Evolutionary conservation across 2,329 filamentous ascomycete genomes (phyloP), one percentile per base, ranked within the genome.

Genomic region (Teratosphaeria destructans): DNA sequence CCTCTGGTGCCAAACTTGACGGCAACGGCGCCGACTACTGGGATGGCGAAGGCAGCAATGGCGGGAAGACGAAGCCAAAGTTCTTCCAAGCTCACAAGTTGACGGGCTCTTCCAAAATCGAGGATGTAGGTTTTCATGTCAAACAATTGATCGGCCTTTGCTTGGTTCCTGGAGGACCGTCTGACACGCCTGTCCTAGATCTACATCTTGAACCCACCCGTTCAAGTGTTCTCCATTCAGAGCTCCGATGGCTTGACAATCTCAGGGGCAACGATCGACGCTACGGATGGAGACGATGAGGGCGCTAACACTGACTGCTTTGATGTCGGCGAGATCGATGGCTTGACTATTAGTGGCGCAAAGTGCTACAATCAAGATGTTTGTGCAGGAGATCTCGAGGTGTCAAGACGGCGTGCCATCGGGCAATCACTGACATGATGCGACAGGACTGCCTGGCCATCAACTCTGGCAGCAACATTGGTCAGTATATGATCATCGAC

Each of bases 41-140:
- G 85, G 84, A 87, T 65, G 76, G 78, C 57, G 65, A 84, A 71
- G 85, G 85, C 39, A 70, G 71, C 67, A 84, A 83, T 67, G 82
- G 83, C 32, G 84, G 84, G 68, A 79, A 79, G 73, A 81, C 72
- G 27, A 87, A 87, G 78, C 85, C 85, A 63, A 82, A 85, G 75
- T 83, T 86, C 74, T 85, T 85, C 76, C 77, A 72, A 61, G 80
- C 79, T 5, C 79, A 85, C 68, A 74, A 72, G 59, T 67, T 86
- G 60, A 67, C 86, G 59, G 81, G 71, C 39, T 70, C 75, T 57
- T 83, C 81, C 4, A 71, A 67, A 34, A 82, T 84, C 70, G 73
- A 69, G 27, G 72, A 74, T 58, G 43, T 49, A 19, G 11, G 43
- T 23, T 1, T 10, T 49, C 43, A 16, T 23, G 43, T 19, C 43